Base-by-base conservation (phyloP, 2,329 filamentous ascomycete genomes). In the Hypoxylon sp. region DNA sequence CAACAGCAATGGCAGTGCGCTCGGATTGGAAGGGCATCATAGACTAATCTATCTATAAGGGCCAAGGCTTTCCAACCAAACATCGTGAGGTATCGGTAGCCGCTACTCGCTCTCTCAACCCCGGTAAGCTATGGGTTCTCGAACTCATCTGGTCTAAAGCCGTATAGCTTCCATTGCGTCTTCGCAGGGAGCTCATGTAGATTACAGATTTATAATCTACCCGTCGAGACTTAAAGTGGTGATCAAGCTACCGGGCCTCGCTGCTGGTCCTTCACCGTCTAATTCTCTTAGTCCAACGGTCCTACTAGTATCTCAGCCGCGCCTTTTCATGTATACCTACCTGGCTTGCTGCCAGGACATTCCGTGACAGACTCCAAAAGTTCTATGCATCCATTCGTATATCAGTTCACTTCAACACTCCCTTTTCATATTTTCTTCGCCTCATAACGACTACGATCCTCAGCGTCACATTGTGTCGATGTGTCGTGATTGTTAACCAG, bases 21-120 rank as follows among this genome's bases (percentile, higher is more conserved):
- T 64, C 59, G 53, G 47, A 43, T 51, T 43, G 57, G 52, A 61
- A 59, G 26, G 64, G 41, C 61, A 51, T 68, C 64, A 69, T 71
- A 69, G 69, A 71, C 54, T 64, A 68, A 70, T 72, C 62, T 59
- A 62, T 72, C 51, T 41, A 41, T 56, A 56, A 67, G 56, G 65
- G 56, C 64, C 65, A 67, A 44, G 54, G 26, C n/a, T 59, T 50
- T 62, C 28, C 46, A 43, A 37, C 46, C 30, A 37, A 50, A 43
- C 15, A 15, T 44, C 30, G 43, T 41, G 26, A 20, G 49, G 13
- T 28, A 39, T 51, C 26, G 7, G 28, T 51, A 34, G 22, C 46
- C 15, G n/a, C n/a, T 44, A 44, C 17, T 19, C 17, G 8, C n/a
- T 32, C n/a, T 32, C 20, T 2, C 26, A n/a, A 34, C 6, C 2